Conservation (phyloP, 768 basidiomycete species). For the Trametes coccinea region DNA sequence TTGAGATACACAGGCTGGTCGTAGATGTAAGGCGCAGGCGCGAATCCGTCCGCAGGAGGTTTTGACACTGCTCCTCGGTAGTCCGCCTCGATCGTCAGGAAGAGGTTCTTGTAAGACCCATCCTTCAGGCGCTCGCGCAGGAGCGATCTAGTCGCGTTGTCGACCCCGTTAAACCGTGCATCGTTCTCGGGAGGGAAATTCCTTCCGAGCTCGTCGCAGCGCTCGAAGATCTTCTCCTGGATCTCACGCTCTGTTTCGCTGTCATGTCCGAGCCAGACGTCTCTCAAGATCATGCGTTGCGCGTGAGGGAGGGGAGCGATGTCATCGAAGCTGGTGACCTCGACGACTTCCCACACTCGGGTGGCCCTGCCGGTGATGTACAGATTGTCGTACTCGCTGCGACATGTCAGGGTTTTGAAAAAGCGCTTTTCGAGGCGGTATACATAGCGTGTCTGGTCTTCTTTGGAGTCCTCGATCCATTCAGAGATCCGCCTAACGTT, state of each 20-base stretch:
- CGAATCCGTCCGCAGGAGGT: not conserved
- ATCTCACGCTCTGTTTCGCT: conserved; percentile 6
- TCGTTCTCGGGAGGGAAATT: conserved; percentile 1
- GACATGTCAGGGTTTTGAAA: conserved; percentile 1
- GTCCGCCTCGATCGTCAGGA: conserved; percentile 3
- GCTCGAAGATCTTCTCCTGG: conserved; percentile 3
- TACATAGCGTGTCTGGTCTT: conserved; percentile 4
- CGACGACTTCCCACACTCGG: conserved; percentile 5
- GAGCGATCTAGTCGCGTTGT: not conserved
- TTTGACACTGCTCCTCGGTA: conserved; percentile 3
- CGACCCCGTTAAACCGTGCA: not conserved
- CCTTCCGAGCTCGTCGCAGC: conserved; percentile 4
- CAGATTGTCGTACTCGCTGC: not conserved
- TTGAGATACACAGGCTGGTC: not conserved
- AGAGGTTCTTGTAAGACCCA: conserved; percentile 1
- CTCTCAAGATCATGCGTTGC: conserved; percentile 1
- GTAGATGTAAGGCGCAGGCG: not conserved
- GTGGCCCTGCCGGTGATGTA: conserved; percentile 1
- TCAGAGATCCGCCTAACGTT: conserved; percentile 3
- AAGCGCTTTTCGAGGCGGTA: not conserved
- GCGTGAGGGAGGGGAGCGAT: not conserved
- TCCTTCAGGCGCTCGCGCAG: not conserved
- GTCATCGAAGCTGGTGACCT: conserved; percentile 3
- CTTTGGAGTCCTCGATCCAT: not conserved
- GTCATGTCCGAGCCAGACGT: conserved; percentile 5